phyloP scores from a whole-genome alignment of 1,139 yeast species.

The Dujonia santamariae region DNA sequence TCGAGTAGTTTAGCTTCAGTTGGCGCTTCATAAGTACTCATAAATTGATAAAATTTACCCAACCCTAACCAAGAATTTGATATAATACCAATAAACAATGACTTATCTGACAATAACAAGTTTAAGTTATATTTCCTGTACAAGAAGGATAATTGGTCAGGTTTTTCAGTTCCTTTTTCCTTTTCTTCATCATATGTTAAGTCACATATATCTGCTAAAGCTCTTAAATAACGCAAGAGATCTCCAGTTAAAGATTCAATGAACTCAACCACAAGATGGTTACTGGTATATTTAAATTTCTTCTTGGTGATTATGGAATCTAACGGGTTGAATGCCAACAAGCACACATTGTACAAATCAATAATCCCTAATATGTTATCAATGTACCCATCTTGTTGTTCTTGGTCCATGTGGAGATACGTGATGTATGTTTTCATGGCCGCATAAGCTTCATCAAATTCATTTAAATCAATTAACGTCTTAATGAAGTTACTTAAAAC shows the following conservation, averaged over 20 bases:
- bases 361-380: slow-evolving; percentile 36
- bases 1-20: slow-evolving; percentile 17
- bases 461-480: slow-evolving; percentile 32
- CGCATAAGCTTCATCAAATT: slow-evolving; percentile 45
- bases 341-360: slow-evolving; percentile 34
- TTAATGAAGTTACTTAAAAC: slow-evolving; percentile 33
- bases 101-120: slow-evolving; percentile 26
- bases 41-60: slow-evolving; percentile 32
- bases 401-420: slow-evolving; percentile 34
- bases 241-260: slow-evolving; percentile 19
- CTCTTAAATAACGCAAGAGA: slow-evolving; percentile 23
- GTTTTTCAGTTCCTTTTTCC: not conserved
- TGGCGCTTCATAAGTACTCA: slow-evolving; percentile 28
- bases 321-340: slow-evolving; percentile 37
- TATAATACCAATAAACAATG: slow-evolving; percentile 28
- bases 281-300: slow-evolving; percentile 25
- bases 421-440: slow-evolving; percentile 37
- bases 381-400: slow-evolving; percentile 30
- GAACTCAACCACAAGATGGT: slow-evolving; percentile 19
- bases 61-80: slow-evolving; percentile 40
- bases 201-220: slow-evolving; percentile 22
- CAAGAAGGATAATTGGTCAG: slow-evolving; percentile 30
- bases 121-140: slow-evolving; percentile 37
- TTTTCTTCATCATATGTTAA: slow-evolving; percentile 22
- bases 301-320: slow-evolving; percentile 20